Evolutionary conservation across 106 monocot species (phyloP).

Genomic region (Xerophyta viscosa): DNA sequence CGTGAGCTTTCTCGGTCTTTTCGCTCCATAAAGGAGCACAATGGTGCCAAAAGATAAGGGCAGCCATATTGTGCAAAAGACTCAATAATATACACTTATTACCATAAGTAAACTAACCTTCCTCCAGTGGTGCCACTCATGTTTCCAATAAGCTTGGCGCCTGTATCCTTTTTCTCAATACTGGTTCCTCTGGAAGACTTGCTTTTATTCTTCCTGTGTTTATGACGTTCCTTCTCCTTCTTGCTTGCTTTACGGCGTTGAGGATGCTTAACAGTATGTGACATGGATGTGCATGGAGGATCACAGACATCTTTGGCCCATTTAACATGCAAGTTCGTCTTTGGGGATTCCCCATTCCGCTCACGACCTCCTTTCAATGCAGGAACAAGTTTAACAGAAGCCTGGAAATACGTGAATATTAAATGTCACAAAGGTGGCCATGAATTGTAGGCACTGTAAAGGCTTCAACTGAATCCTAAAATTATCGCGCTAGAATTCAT

Average conservation of each 20-base stretch:
- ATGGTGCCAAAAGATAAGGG: too few species aligned
- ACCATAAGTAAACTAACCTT: neutral
- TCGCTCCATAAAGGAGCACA: too few species aligned
- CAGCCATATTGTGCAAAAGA: neutral
- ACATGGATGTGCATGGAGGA: neutral
- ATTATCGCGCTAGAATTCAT: too few species aligned
- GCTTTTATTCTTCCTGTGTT: neutral
- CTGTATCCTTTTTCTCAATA: neutral
- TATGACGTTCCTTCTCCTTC: neutral
- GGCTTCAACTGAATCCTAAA: too few species aligned
- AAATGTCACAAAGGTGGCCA: neutral
- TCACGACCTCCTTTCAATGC: constrained; percentile 3
- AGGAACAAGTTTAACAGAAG: constrained; percentile 2
- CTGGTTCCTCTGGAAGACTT: neutral
- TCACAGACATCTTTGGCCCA: neutral
- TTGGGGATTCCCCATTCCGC: neutral
- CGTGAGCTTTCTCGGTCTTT: too few species aligned
- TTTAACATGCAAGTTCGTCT: constrained; percentile 1
- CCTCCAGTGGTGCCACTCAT: neutral
- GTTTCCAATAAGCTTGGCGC: neutral
- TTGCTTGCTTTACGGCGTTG: neutral
- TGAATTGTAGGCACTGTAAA: too few species aligned
- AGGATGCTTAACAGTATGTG: neutral
- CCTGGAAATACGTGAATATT: neutral
- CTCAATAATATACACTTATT: neutral